Evolutionary conservation across 352 stramenopile species (phyloP).

Genomic region (Pythium folliculosum): DNA sequence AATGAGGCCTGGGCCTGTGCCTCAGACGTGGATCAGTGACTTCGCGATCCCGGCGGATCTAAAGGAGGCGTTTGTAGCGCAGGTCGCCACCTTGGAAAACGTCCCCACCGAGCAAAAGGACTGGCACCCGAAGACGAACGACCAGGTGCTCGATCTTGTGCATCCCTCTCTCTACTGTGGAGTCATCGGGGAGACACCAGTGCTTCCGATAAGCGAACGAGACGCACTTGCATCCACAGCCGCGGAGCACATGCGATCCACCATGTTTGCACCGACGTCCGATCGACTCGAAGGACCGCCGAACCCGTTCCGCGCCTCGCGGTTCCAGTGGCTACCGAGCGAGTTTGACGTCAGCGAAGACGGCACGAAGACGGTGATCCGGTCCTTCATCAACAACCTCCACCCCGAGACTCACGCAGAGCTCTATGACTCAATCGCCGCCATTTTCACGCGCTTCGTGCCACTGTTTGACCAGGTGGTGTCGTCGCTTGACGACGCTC

Average conservation of each 20-base stretch:
- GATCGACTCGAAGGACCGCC: too few relatives aligned
- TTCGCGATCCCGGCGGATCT: slow-evolving; percentile 22
- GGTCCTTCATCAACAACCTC: slow-evolving; percentile 41
- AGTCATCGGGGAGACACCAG: slow-evolving; percentile 35
- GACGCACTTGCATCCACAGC: not conserved
- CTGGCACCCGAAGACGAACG: slow-evolving; percentile 48
- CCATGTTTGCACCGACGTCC: not conserved
- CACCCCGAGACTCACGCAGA: slow-evolving; percentile 20
- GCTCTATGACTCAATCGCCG: slow-evolving; percentile 25
- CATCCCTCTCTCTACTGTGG: slow-evolving; percentile 63
- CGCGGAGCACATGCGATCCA: not conserved
- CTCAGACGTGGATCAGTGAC: slow-evolving; percentile 31
- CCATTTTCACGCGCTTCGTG: slow-evolving; percentile 29
- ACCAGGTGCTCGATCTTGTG: slow-evolving; percentile 56
- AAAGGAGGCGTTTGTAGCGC: slow-evolving; percentile 28
- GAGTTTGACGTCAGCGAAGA: slow-evolving; percentile 1
- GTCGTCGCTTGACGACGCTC: not conserved
- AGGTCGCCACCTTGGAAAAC: slow-evolving; percentile 36
- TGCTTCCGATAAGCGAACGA: not conserved
- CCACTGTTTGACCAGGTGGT: slow-evolving; percentile 33
- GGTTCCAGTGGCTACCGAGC: slow-evolving; percentile 17
- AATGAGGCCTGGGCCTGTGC: slow-evolving; percentile 4
- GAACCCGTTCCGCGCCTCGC: not conserved
- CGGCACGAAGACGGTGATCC: slow-evolving; percentile 1
- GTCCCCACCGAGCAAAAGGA: slow-evolving; percentile 43